phyloP scores from a whole-genome alignment of 352 stramenopile genomes.

The Phytopythium helicoides region DNA sequence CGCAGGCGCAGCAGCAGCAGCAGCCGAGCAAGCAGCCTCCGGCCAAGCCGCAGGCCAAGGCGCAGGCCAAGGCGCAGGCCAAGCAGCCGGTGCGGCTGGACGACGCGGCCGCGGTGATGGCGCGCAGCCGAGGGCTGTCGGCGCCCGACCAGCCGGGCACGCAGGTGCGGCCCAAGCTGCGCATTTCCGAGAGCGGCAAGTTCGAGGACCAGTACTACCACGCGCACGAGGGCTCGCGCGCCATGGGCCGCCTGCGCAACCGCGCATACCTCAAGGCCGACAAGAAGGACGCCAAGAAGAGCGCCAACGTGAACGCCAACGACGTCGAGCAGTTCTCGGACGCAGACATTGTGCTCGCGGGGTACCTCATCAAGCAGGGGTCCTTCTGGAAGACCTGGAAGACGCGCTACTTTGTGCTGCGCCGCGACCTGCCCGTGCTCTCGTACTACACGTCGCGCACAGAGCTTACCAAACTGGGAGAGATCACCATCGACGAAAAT shows the following conservation, averaged over 20 bases:
- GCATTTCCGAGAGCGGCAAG: constrained; percentile 75
- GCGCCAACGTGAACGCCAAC: constrained; percentile 67
- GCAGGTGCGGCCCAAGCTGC: constrained; percentile 59
- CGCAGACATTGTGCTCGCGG: constrained; percentile 74
- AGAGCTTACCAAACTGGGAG: constrained; percentile 77
- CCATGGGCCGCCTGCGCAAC: constrained; percentile 80
- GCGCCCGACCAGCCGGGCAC: constrained; percentile 5
- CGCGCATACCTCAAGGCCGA: constrained; percentile 57
- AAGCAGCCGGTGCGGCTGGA: constrained; percentile 4
- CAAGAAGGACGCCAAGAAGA: constrained; percentile 39
- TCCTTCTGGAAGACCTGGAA: constrained; percentile 89
- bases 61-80: not conserved
- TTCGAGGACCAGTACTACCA: constrained; percentile 89
- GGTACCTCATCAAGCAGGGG: constrained; percentile 82
- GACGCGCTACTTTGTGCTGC: constrained; percentile 81
- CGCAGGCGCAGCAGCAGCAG: too few relatives aligned
- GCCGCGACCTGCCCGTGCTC: constrained; percentile 65
- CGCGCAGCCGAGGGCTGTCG: constrained; percentile 4
- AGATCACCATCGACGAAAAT: constrained; percentile 69
- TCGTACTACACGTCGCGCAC: constrained; percentile 80
- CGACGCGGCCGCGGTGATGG: constrained; percentile 7
- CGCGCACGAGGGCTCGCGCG: constrained; percentile 70
- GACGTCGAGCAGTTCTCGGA: constrained; percentile 87
- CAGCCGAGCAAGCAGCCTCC: too few relatives aligned
- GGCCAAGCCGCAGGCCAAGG: too few relatives aligned